These are phyloP conservation scores for Curvularia eragrostidis DNA, from an alignment of 2,329 filamentous ascomycete species.

Conservation along the genomic window DNA sequence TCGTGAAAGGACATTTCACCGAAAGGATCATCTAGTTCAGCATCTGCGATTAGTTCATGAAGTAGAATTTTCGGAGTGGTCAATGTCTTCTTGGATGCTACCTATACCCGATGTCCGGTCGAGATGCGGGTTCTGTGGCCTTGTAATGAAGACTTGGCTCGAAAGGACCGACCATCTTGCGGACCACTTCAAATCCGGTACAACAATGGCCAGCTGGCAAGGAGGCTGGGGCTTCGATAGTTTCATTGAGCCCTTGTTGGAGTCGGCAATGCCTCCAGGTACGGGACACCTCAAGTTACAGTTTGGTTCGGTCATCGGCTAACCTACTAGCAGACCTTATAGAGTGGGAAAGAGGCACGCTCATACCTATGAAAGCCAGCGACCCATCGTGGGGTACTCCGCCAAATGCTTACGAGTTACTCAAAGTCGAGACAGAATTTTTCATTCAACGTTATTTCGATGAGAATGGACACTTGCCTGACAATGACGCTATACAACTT, in stretches of 20 bases:
- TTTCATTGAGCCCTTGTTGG: conserved; percentile 17
- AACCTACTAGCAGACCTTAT: conserved; percentile 24
- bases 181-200: conserved; percentile 35
- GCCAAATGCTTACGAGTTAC: conserved; percentile 34
- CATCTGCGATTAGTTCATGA: conserved; percentile 37
- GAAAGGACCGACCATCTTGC: conserved; percentile 36
- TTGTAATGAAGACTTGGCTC: conserved; percentile 29
- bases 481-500: conserved; percentile 31
- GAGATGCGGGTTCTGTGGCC: conserved; percentile 35
- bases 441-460: conserved; percentile 34
- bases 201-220: conserved; percentile 36
- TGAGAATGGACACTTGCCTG: conserved; percentile 26
- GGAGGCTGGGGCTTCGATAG: conserved; percentile 37
- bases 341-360: conserved; percentile 28
- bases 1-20: conserved; percentile 36
- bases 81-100: conserved; percentile 37
- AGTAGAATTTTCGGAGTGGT: conserved; percentile 42
- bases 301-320: neutral
- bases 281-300: neutral
- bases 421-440: conserved; percentile 35
- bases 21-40: conserved; percentile 40
- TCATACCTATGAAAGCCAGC: conserved; percentile 32
- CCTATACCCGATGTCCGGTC: conserved; percentile 31
- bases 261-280: conserved; percentile 36
- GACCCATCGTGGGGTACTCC: conserved; percentile 31